These are phyloP conservation scores for Daldinia loculata DNA, from an alignment of 495 filamentous ascomycete genomes.

Conservation along the genomic window DNA sequence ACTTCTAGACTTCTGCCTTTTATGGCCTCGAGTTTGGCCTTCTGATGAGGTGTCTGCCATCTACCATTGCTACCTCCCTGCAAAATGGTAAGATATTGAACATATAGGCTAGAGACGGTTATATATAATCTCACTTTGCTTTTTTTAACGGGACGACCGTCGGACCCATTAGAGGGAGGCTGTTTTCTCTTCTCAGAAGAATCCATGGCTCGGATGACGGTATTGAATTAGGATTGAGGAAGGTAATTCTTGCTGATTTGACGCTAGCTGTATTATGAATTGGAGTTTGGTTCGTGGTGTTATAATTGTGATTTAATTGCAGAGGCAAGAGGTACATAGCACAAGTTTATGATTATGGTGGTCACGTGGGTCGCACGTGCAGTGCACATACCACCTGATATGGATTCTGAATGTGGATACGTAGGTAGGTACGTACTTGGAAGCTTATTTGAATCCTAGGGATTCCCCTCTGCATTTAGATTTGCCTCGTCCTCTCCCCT, in stretches of 20 bases:
- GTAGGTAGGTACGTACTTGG: too few species aligned
- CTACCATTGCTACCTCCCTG: constrained; percentile 61
- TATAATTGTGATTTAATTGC: background rate
- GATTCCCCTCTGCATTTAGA: too few species aligned
- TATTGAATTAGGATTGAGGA: background rate
- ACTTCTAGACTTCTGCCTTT: constrained; percentile 62
- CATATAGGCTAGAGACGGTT: background rate
- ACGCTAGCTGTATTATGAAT: background rate
- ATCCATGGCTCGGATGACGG: constrained; percentile 24
- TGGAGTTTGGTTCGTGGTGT: background rate
- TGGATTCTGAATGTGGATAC: too few species aligned
- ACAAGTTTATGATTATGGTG: background rate
- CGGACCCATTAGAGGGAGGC: constrained; percentile 10
- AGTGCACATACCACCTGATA: background rate
- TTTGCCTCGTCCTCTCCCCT: too few species aligned
- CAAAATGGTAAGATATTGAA: background rate
- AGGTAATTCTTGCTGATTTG: background rate
- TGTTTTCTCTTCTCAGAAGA: constrained; percentile 40
- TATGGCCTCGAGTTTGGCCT: constrained; percentile 50
- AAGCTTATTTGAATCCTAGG: too few species aligned
- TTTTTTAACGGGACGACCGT: constrained; percentile 38
- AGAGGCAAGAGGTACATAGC: background rate
- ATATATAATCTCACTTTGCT: constrained; percentile 43
- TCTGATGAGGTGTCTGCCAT: constrained; percentile 64
- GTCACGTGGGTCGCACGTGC: background rate